A percentile compares a stretch with the other conserved stretches of the same genome.
Conservation (phyloP, 2,329 filamentous ascomycete species). For the Corinectria fuckeliana region DNA sequence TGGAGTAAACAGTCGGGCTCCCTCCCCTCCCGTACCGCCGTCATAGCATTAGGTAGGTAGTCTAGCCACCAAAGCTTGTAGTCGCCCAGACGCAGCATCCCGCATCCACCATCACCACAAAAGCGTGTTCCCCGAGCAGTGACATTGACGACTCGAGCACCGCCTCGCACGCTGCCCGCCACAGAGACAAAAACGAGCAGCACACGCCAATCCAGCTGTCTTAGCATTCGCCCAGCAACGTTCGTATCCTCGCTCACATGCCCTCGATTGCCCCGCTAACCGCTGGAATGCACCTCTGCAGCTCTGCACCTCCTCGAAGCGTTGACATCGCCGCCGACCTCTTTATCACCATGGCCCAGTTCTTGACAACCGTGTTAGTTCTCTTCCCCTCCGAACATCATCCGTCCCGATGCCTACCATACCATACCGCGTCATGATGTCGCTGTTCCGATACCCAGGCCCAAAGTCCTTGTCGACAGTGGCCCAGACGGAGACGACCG, state of each 20-base stretch:
- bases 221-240: slow-evolving; percentile 22
- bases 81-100: not conserved
- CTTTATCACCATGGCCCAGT: slow-evolving; percentile 48
- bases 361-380: slow-evolving; percentile 53
- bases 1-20: slow-evolving; percentile 37
- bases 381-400: not conserved
- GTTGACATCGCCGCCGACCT: slow-evolving; percentile 16
- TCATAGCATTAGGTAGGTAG: not conserved
- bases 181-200: slow-evolving; percentile 8
- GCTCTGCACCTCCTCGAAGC: slow-evolving; percentile 23
- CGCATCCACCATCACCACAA: not conserved
- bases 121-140: not conserved
- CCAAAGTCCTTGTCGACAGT: slow-evolving; percentile 43
- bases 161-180: not conserved
- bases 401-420: not conserved
- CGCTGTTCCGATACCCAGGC: slow-evolving; percentile 43
- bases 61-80: not conserved
- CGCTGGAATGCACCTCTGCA: slow-evolving; percentile 46
- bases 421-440: slow-evolving; percentile 18
- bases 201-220: slow-evolving; percentile 18
- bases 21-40: not conserved
- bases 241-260: slow-evolving; percentile 20
- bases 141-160: not conserved
- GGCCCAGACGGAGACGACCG: slow-evolving; percentile 39
- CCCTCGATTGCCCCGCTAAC: slow-evolving; percentile 50